Percentiles rank a stretch among this genome's conserved stretches.
These are phyloP conservation scores for Adenanthera pavonina DNA, from an alignment of 306 rosid genomes.

Conservation along the genomic window DNA sequence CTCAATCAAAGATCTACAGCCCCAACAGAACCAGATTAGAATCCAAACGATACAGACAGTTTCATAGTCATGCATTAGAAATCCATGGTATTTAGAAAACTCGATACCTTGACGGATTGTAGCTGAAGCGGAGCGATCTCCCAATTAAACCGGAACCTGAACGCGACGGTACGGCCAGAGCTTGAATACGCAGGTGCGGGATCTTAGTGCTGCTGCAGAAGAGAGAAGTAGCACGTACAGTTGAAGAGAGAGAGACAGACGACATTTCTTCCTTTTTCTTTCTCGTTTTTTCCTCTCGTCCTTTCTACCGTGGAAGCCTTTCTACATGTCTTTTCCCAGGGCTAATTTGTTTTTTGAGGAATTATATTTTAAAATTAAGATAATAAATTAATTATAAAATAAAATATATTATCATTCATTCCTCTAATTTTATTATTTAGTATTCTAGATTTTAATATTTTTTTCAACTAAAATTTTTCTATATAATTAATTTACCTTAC, in stretches of 20 bases:
- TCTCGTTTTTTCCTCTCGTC: background rate
- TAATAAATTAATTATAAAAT: too few species aligned
- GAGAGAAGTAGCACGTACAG: slow-evolving; percentile 27
- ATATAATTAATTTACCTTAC: too few species aligned
- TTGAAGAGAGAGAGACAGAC: slow-evolving; percentile 10
- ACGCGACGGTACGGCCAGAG: background rate
- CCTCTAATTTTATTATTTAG: too few species aligned
- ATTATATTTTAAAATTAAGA: too few species aligned
- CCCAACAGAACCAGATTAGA: background rate
- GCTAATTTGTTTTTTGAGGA: background rate
- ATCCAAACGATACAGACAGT: background rate
- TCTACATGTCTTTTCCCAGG: background rate
- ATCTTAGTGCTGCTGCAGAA: background rate
- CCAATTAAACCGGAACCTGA: slow-evolving; percentile 24
- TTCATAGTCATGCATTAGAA: background rate
- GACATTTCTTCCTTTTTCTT: slow-evolving; percentile 28
- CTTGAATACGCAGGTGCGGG: background rate
- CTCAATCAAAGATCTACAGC: slow-evolving; percentile 47
- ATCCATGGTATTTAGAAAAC: background rate
- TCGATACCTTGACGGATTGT: slow-evolving; percentile 37
- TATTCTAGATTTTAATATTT: too few species aligned
- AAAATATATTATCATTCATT: too few species aligned
- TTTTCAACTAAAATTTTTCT: too few species aligned
- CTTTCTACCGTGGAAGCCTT: background rate
- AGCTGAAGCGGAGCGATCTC: slow-evolving; percentile 28